These are phyloP conservation scores for Trichosanthes truncata DNA, from an alignment of 306 rosid species.

Conservation along the genomic window DNA sequence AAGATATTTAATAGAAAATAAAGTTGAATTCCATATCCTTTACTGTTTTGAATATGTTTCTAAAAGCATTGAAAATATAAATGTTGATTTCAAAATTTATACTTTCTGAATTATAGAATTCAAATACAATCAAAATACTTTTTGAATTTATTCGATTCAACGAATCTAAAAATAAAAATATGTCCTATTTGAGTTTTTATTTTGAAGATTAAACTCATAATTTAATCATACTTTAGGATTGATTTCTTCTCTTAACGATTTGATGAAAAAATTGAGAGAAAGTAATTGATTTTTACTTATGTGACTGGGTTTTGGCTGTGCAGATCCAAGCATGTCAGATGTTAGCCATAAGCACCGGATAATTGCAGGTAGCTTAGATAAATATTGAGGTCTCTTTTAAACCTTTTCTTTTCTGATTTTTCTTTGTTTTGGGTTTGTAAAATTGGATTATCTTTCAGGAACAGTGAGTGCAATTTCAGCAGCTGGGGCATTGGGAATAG, in stretches of 20 bases:
- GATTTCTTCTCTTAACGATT: neutral
- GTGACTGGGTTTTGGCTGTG: neutral
- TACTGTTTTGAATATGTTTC: neutral
- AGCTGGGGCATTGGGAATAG: constrained; percentile 73
- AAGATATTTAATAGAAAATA: too few species aligned
- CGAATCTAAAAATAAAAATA: neutral
- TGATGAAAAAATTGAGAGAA: neutral
- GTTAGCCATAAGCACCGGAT: constrained; percentile 41
- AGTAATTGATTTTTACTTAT: neutral
- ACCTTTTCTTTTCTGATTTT: neutral
- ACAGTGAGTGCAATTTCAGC: constrained; percentile 56
- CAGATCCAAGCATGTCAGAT: constrained; percentile 49
- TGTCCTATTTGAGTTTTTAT: too few species aligned
- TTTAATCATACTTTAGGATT: too few species aligned
- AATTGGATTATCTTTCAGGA: constrained; percentile 29
- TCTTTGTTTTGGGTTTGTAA: neutral
- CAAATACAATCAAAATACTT: neutral
- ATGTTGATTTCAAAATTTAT: too few species aligned
- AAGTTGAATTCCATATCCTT: too few species aligned
- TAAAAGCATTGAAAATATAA: neutral
- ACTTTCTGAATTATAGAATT: too few species aligned
- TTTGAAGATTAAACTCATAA: neutral
- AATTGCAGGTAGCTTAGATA: constrained; percentile 53
- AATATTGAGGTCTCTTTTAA: neutral
- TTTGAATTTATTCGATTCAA: neutral